These are phyloP conservation scores for Desmodesmus armatus DNA, from an alignment of 139 green algal genomes.

Conservation along the genomic window DNA sequence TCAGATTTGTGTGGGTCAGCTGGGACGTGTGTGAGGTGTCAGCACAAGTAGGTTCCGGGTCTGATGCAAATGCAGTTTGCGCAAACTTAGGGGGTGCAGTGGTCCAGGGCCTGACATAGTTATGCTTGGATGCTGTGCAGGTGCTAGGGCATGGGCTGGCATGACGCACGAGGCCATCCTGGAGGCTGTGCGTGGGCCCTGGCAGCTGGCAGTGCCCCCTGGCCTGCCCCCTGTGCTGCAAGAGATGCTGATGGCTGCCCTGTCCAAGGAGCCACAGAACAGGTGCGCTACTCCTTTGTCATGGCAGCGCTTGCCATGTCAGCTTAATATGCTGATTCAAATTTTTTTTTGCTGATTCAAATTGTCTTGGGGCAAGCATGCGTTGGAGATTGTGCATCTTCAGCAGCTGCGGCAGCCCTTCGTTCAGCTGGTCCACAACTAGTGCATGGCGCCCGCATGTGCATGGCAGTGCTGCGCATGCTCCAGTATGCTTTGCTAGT, in stretches of 20 bases:
- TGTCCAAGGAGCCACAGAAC: conserved; percentile 4
- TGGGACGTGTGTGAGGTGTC: too few species aligned
- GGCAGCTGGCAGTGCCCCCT: background rate
- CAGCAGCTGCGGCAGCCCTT: background rate
- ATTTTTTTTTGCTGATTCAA: background rate
- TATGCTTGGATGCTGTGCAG: too few species aligned
- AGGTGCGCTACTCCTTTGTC: background rate
- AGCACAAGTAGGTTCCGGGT: too few species aligned
- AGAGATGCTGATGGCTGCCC: background rate
- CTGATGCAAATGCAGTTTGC: too few species aligned
- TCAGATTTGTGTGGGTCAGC: too few species aligned
- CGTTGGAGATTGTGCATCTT: background rate
- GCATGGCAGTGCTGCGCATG: background rate
- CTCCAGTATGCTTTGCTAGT: background rate
- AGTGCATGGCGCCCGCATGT: background rate
- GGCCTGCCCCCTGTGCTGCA: conserved; percentile 32
- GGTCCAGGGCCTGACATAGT: too few species aligned
- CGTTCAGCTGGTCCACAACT: background rate
- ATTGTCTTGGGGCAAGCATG: background rate
- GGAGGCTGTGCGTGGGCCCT: background rate
- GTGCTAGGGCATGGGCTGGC: conserved; percentile 14
- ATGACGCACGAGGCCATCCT: conserved; percentile 9
- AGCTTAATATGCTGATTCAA: background rate
- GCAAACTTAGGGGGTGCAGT: too few species aligned
- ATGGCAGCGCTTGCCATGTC: background rate